Evolutionary conservation across 2,329 filamentous ascomycete species (phyloP).

Genomic region (Colletotrichum musicola): DNA sequence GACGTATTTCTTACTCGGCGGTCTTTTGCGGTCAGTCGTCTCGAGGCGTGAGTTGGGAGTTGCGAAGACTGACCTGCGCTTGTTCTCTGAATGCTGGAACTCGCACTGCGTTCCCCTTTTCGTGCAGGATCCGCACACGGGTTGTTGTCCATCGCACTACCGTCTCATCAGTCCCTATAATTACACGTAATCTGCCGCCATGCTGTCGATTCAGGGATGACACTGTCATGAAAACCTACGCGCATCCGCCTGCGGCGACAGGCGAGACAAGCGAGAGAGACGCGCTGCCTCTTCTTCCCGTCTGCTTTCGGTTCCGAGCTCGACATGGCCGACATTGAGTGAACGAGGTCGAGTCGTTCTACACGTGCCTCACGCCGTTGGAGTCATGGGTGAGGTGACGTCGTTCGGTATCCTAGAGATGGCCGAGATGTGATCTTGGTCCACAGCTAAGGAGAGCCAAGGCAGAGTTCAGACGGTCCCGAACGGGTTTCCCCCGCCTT

Average conservation of each 20-base stretch:
- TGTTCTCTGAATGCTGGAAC: constrained; percentile 36
- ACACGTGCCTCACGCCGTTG: background rate
- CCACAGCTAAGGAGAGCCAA: background rate
- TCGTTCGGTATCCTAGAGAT: background rate
- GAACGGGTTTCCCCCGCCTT: background rate
- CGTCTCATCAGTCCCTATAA: background rate
- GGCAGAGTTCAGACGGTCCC: constrained; percentile 20
- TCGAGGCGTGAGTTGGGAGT: background rate
- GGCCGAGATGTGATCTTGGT: background rate
- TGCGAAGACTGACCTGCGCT: constrained; percentile 25
- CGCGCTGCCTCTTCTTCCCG: constrained; percentile 35
- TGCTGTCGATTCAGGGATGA: background rate
- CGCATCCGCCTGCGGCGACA: constrained; percentile 39
- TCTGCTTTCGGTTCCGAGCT: constrained; percentile 2
- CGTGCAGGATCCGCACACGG: constrained; percentile 34
- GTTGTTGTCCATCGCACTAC: constrained; percentile 38
- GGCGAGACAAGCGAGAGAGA: constrained; percentile 39
- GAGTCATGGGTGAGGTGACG: background rate
- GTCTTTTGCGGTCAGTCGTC: constrained; percentile 23
- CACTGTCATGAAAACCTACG: background rate
- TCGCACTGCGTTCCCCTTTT: constrained; percentile 31
- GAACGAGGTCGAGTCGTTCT: background rate
- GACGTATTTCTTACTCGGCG: constrained; percentile 44
- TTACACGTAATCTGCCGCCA: background rate
- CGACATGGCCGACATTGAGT: background rate